These are phyloP conservation scores for Claviceps sp. DNA, from an alignment of 2,329 filamentous ascomycete species.

Conservation along the genomic window DNA sequence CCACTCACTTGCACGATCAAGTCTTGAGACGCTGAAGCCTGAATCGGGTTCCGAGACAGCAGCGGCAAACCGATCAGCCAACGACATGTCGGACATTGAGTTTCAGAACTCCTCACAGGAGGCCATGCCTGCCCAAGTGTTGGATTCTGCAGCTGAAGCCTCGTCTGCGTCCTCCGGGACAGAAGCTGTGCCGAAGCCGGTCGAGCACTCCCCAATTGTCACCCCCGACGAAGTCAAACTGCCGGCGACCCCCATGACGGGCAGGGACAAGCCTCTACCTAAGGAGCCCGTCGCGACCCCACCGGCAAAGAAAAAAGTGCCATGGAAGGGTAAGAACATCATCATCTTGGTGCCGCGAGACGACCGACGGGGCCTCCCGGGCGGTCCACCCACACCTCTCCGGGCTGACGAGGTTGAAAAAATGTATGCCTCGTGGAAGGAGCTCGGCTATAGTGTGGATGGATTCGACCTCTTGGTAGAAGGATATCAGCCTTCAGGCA, in stretches of 20 bases:
- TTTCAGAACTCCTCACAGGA: constrained; percentile 2
- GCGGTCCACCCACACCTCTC: constrained; percentile 40
- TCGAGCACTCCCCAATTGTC: not conserved
- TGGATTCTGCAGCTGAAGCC: constrained; percentile 4
- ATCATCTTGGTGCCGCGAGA: constrained; percentile 56
- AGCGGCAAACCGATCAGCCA: constrained; percentile 9
- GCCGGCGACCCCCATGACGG: constrained; percentile 23
- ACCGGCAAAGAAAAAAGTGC: constrained; percentile 56
- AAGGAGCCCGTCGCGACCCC: constrained; percentile 33
- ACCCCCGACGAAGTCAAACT: constrained; percentile 16
- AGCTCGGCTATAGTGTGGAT: constrained; percentile 53
- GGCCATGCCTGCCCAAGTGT: constrained; percentile 6
- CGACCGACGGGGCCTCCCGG: constrained; percentile 47
- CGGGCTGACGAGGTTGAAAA: constrained; percentile 39
- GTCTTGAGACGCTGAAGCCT: constrained; percentile 40
- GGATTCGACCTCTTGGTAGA: constrained; percentile 55
- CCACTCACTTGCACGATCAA: constrained; percentile 35
- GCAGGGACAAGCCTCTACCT: constrained; percentile 21
- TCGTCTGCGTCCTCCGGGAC: not conserved
- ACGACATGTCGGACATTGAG: constrained; percentile 20
- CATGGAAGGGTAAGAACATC: constrained; percentile 64
- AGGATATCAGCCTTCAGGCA: constrained; percentile 22
- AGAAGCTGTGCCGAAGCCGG: not conserved
- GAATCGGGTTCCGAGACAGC: constrained; percentile 10
- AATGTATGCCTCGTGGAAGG: constrained; percentile 53